A percentile compares a stretch with the other conserved stretches of the same genome.
These are phyloP conservation scores for Pseudocercospora ulei DNA, from an alignment of 2,329 filamentous ascomycete species.

Conservation along the genomic window DNA sequence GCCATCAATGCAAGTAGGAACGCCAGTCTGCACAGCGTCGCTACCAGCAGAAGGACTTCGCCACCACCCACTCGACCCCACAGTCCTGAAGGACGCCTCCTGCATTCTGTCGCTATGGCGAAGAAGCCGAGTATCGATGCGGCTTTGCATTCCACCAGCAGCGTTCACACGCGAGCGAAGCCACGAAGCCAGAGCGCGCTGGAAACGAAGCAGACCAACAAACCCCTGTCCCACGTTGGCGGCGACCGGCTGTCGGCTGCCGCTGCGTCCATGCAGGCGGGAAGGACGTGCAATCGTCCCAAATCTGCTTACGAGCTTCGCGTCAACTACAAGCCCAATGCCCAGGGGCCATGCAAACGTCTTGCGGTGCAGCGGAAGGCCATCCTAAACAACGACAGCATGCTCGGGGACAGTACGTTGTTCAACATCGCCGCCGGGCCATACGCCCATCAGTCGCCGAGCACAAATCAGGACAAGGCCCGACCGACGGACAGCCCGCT, in stretches of 20 bases:
- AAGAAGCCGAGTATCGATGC: constrained; percentile 9
- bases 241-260: neutral
- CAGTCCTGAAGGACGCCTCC: neutral
- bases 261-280: neutral
- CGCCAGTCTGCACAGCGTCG: constrained; percentile 5
- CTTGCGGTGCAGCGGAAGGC: constrained; percentile 25
- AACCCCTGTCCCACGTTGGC: neutral
- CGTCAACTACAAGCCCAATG: constrained; percentile 28
- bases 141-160: constrained; percentile 1
- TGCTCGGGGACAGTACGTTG: constrained; percentile 31
- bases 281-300: constrained; percentile 13
- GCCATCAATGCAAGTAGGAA: constrained; percentile 34
- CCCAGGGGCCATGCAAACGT: constrained; percentile 18
- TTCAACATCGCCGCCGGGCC: constrained; percentile 32
- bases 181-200: constrained; percentile 5
- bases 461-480: constrained; percentile 13
- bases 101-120: constrained; percentile 6
- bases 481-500: constrained; percentile 17
- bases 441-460: constrained; percentile 23
- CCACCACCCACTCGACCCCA: constrained; percentile 1
- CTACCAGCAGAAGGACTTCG: neutral
- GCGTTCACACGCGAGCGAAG: constrained; percentile 1
- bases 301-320: constrained; percentile 33
- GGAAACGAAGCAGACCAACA: constrained; percentile 3
- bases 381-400: constrained; percentile 17